Base-by-base conservation (phyloP, 495 filamentous ascomycete genomes). In the Hyaloscypha bicolor region DNA sequence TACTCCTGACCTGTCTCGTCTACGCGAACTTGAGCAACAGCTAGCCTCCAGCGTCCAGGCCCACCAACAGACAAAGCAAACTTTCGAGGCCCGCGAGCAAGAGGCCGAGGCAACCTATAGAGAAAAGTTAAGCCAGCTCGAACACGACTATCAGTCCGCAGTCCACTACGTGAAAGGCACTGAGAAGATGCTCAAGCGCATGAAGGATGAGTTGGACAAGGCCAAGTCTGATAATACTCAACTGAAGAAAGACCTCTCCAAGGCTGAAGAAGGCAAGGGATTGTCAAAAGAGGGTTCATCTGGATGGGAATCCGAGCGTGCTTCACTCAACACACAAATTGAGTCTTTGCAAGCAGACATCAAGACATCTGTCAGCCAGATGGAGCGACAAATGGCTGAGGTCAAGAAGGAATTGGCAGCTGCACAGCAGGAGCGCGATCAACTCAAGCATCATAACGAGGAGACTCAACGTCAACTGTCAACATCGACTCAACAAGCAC, bases 141-240 rank as follows among this genome's bases (percentile, higher is more conserved):
- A 97, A 75, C 93, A 92, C 75, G 95, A 99, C 74, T 97, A 99
- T 75, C 93, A 96, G 75, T 97, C 96, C n/a, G 94, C 96, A 14
- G 94, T 98, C n/a, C 94, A 97, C 78, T 99, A 99, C 74, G 93
- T 99, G 69, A 96, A 97, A 74, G 96, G 95, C 51, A 97, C 94
- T 1, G 96, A 99, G 79, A 97, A 97, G 85, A 96, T 99, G 92
- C 83, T 99, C 30, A 94, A 94, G 78, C 93, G 94, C 72, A 96
- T 99, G 88, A 98, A 99, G 82, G 93, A 97, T 70, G 95, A 99
- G 77, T 82, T 98, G 14, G 81, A 88, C 45, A 92, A 93, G 42
- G 93, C 93, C 76, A 97, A 97, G 83, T 79, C 86, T 48, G 88
- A 94, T 57, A 97, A 97, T 71, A 81, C 81, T n/a, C 89, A 89